Evolutionary conservation across 2,329 filamentous ascomycete species (phyloP).

Genomic region (Mycosphaerelloides madeirae): DNA sequence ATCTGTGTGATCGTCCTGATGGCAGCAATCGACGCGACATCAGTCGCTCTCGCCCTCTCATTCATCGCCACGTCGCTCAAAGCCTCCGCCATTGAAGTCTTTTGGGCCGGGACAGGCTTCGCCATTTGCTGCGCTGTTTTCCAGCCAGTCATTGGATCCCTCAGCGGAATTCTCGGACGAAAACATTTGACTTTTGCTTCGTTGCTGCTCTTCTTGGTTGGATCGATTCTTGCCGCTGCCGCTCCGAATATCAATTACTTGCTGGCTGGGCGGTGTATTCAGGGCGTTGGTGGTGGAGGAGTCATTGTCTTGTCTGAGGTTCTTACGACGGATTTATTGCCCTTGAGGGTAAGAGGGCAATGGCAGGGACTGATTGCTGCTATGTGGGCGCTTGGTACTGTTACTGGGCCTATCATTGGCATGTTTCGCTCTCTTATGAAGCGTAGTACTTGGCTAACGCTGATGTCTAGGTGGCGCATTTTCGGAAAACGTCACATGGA

Average conservation of each 20-base stretch:
- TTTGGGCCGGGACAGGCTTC: slow-evolving; percentile 40
- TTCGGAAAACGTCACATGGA: slow-evolving; percentile 18
- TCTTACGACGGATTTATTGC: slow-evolving; percentile 46
- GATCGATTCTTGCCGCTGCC: slow-evolving; percentile 34
- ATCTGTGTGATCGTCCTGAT: too few relatives aligned
- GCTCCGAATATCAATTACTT: slow-evolving; percentile 36
- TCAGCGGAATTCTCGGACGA: slow-evolving; percentile 39
- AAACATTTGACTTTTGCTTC: slow-evolving; percentile 35
- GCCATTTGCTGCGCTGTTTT: slow-evolving; percentile 37
- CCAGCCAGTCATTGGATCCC: slow-evolving; percentile 37
- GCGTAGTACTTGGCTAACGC: slow-evolving; percentile 55
- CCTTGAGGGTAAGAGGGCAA: slow-evolving; percentile 39
- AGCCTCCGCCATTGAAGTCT: slow-evolving; percentile 31
- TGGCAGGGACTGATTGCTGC: slow-evolving; percentile 39
- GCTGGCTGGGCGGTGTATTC: slow-evolving; percentile 36
- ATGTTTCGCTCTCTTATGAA: slow-evolving; percentile 50
- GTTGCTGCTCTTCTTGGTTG: slow-evolving; percentile 34
- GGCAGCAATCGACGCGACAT: slow-evolving; percentile 3
- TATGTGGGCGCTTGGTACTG: slow-evolving; percentile 55
- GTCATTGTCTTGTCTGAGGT: slow-evolving; percentile 38
- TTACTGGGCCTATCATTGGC: slow-evolving; percentile 46
- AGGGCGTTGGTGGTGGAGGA: slow-evolving; percentile 42
- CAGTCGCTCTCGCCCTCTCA: slow-evolving; percentile 1
- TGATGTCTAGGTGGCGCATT: slow-evolving; percentile 41
- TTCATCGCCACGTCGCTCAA: slow-evolving; percentile 8